These are phyloP conservation scores for Wickerhamiella sorbophila DNA, from an alignment of 805 yeast species.

Conservation along the genomic window DNA sequence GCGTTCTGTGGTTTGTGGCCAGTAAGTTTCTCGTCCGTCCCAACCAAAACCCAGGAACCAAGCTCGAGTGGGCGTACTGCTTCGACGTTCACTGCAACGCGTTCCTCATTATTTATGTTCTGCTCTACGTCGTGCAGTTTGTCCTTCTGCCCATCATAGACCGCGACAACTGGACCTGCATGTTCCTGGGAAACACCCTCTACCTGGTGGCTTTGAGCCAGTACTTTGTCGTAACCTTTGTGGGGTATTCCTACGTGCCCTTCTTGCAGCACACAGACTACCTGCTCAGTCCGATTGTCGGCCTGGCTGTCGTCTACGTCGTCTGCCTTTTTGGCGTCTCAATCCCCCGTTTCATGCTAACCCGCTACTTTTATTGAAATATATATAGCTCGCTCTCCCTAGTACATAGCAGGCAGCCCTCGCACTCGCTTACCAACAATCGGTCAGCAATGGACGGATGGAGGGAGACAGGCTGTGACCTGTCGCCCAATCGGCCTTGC, in stretches of 20 bases:
- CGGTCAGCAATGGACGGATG: slow-evolving; percentile 16
- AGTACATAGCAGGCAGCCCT: no score
- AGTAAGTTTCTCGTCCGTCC: slow-evolving; percentile 39
- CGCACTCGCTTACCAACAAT: neutral
- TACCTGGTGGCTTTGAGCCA: slow-evolving; percentile 62
- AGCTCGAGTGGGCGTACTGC: slow-evolving; percentile 84
- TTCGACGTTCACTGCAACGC: slow-evolving; percentile 90
- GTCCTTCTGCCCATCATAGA: slow-evolving; percentile 57
- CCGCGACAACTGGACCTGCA: slow-evolving; percentile 48
- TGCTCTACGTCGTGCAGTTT: slow-evolving; percentile 60
- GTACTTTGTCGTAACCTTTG: slow-evolving; percentile 67
- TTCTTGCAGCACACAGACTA: slow-evolving; percentile 50
- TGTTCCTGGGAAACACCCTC: slow-evolving; percentile 62
- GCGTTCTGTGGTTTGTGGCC: slow-evolving; percentile 58
- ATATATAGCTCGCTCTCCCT: no score
- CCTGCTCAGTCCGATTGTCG: slow-evolving; percentile 49
- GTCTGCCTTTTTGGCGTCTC: slow-evolving; percentile 55
- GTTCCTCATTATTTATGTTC: slow-evolving; percentile 67
- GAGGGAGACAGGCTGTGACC: slow-evolving; percentile 15
- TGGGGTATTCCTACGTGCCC: slow-evolving; percentile 74
- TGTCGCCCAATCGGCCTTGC: neutral
- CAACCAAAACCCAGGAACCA: slow-evolving; percentile 1
- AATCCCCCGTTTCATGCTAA: slow-evolving; percentile 52
- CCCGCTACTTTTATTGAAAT: slow-evolving; percentile 28
- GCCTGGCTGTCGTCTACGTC: slow-evolving; percentile 40